Conservation (phyloP, 2,329 filamentous ascomycete genomes). For the Epichloe coenophiala region DNA sequence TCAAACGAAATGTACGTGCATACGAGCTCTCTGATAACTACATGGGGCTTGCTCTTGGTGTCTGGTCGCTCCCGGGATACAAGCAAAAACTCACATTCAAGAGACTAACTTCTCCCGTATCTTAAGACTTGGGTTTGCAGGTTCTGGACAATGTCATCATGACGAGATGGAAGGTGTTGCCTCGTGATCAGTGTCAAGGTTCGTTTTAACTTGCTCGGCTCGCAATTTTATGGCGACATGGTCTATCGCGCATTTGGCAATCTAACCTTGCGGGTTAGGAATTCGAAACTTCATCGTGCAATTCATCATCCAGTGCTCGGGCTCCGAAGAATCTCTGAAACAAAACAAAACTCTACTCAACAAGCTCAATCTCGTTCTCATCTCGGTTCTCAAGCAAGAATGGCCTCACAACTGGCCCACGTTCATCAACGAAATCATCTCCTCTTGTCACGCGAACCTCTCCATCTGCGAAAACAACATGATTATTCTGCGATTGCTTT, state of each 20-base stretch:
- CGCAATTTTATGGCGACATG: not conserved
- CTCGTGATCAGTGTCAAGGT: conserved; percentile 89
- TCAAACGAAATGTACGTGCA: conserved; percentile 80
- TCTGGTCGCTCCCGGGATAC: not conserved
- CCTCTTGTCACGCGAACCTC: conserved; percentile 85
- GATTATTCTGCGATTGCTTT: conserved; percentile 88
- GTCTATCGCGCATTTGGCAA: not conserved
- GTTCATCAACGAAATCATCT: conserved; percentile 99
- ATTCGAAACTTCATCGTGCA: conserved; percentile 99
- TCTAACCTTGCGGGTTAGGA: conserved; percentile 36
- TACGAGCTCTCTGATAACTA: not conserved
- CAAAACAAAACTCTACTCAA: conserved; percentile 82
- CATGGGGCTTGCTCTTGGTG: not conserved
- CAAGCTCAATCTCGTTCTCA: conserved; percentile 94
- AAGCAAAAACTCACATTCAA: not conserved
- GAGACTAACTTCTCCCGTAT: conserved; percentile 9
- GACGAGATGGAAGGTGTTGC: conserved; percentile 97
- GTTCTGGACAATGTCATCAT: conserved; percentile 97
- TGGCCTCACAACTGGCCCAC: conserved; percentile 99
- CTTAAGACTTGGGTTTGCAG: conserved; percentile 75
- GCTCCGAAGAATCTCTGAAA: conserved; percentile 75
- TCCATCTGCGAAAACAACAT: conserved; percentile 99
- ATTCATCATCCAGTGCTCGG: conserved; percentile 91
- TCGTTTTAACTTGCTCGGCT: conserved; percentile 13
- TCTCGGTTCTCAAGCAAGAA: conserved; percentile 96